Base-by-base conservation (phyloP, 768 basidiomycete species). In the Agaricus subrufescens region DNA sequence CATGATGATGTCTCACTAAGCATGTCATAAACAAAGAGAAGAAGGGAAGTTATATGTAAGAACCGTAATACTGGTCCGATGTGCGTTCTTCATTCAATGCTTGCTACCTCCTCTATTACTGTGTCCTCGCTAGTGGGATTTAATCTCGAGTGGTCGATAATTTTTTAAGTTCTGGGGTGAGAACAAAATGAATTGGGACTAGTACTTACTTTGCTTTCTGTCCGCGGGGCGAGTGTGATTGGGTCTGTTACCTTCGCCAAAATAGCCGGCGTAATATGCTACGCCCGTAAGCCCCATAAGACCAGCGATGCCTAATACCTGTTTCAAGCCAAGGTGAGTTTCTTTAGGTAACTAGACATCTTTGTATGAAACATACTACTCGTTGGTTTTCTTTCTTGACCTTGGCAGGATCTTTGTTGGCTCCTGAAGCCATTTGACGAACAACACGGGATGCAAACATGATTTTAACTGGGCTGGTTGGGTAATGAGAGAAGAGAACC, bases 371-470 rank as follows among this genome's bases (percentile, higher is more conserved):
- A 23, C 34, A 15, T 29, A 56, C 55, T 42, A 56, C 55, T 43
- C 43, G 48, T 34, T 56, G 55, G 34, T 45, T 56, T 30, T 56
- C 55, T 26, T 39, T 50, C 55, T 14, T 56, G 8, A 56, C 38
- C 25, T 29, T 50, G 2, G 34, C n/a, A 1, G 53, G 53, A 37
- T 50, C 55, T 45, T 45, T 56, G 43, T 43, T 43, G 43, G 55
- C 43, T 14, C 55, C 55, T 9, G 55, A 14, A 27, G 55, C 49
- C 55, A 56, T 56, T 37, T 56, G 55, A 25, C 55, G 55, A 40
- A 50, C 49, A 31, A 56, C 34, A 11, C 55, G 48, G 12, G 55
- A 50, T 37, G 49, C 47, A 45, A 56, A 46, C 55, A 56, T 56
- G 47, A 8, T 42, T 19, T 19, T 19, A 19, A 19, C 19, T 19